Conservation (phyloP, 345 rosid genomes). For the Eucalyptus cloeziana region DNA sequence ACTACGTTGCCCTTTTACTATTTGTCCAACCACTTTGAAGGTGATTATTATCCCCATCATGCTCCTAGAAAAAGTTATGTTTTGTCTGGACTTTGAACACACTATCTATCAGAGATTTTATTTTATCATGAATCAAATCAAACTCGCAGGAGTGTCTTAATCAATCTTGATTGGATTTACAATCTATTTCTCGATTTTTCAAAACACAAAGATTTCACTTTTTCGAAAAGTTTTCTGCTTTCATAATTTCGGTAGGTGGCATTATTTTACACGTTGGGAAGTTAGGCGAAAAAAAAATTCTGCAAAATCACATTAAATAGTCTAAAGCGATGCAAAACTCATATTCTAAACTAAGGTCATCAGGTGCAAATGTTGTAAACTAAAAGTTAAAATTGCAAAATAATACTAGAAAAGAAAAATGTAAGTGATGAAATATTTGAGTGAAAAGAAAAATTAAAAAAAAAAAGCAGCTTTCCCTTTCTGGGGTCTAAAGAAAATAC, state of each 20-base stretch:
- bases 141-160: not conserved
- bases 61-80: not conserved
- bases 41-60: not conserved
- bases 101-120: not conserved
- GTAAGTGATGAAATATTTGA: not conserved
- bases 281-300: not conserved
- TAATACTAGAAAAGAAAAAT: not conserved
- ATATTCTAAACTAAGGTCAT: not conserved
- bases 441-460: not conserved
- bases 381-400: not conserved
- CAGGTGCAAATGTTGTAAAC: not conserved
- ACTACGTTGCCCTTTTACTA: not conserved
- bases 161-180: not conserved
- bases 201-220: not conserved
- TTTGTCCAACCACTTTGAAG: not conserved
- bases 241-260: not conserved
- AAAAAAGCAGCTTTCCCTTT: not conserved
- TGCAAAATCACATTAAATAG: not conserved
- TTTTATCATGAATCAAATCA: not conserved
- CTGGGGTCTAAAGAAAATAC: not conserved
- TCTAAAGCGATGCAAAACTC: not conserved
- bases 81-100: not conserved
- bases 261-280: not conserved
- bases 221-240: not conserved
- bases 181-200: not conserved